These are phyloP conservation scores for Diplodia intermedia DNA, from an alignment of 2,329 filamentous ascomycete species.

Conservation along the genomic window DNA sequence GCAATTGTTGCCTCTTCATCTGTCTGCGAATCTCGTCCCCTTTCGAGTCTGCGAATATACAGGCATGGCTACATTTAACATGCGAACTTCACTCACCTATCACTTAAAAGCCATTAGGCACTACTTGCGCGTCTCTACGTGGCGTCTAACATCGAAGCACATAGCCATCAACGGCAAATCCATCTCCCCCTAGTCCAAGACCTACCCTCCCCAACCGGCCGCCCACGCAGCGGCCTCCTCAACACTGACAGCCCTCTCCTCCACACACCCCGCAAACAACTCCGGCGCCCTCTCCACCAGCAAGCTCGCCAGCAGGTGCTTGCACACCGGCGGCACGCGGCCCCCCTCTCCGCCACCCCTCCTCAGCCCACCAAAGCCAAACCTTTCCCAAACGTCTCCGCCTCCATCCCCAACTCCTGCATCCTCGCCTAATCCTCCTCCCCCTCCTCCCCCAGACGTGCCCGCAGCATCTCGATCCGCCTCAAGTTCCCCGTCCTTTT, in stretches of 20 bases:
- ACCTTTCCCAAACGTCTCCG: slow-evolving; percentile 2
- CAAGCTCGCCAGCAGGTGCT: slow-evolving; percentile 86
- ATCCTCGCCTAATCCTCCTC: background rate
- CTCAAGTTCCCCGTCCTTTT: background rate
- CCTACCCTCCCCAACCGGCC: slow-evolving; percentile 52
- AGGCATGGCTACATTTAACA: background rate
- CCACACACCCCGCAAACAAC: slow-evolving; percentile 64
- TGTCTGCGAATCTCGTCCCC: background rate
- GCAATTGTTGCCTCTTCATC: background rate
- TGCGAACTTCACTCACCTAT: background rate
- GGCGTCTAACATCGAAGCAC: background rate
- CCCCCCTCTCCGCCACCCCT: slow-evolving; percentile 35
- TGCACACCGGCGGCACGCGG: slow-evolving; percentile 70
- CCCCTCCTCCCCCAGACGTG: background rate
- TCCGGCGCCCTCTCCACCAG: slow-evolving; percentile 70
- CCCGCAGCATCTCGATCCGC: background rate
- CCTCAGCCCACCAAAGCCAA: slow-evolving; percentile 61
- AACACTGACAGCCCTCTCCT: slow-evolving; percentile 60
- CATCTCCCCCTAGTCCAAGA: slow-evolving; percentile 40
- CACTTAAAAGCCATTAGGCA: background rate
- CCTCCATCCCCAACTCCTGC: slow-evolving; percentile 4
- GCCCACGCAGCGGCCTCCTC: slow-evolving; percentile 78
- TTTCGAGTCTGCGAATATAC: background rate
- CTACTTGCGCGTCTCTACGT: background rate
- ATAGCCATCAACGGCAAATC: slow-evolving; percentile 37